Evolutionary conservation across 116 monocot species (phyloP).

Genomic region (Posidonia oceanica): DNA sequence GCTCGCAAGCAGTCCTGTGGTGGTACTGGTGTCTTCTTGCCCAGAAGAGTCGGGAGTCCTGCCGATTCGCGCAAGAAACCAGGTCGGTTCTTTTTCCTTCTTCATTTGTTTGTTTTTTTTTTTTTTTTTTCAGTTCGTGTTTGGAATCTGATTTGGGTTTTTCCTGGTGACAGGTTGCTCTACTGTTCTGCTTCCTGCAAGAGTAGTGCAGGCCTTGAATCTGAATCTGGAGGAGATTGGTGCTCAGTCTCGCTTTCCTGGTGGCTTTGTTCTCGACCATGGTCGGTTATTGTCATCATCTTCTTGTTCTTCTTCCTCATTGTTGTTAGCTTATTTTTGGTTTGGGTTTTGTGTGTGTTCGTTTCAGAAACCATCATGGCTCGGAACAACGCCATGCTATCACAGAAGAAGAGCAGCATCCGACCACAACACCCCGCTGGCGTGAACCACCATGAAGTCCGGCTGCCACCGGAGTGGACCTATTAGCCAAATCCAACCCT

Average conservation of each 20-base stretch:
- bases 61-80: constrained; percentile 2
- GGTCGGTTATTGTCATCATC: constrained; percentile 11
- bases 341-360: neutral
- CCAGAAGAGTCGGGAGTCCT: constrained; percentile 18
- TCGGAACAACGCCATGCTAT: neutral
- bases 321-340: neutral
- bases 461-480: constrained; percentile 35
- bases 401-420: neutral
- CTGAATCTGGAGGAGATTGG: constrained; percentile 49
- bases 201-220: constrained; percentile 55
- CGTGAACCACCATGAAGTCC: constrained; percentile 14
- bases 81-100: neutral
- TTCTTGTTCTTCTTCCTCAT: neutral
- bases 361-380: constrained; percentile 6
- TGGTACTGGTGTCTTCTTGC: constrained; percentile 64
- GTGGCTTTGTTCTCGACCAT: constrained; percentile 27
- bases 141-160: neutral
- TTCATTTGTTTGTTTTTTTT: neutral
- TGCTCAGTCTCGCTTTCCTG: constrained; percentile 18
- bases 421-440: neutral
- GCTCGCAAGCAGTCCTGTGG: constrained; percentile 20
- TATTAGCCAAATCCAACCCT: constrained; percentile 12
- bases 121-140: neutral
- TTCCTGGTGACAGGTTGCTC: constrained; percentile 26
- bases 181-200: constrained; percentile 51